These are phyloP conservation scores for Coelastrella sp. DNA, from an alignment of 139 green algal species.

Conservation along the genomic window DNA sequence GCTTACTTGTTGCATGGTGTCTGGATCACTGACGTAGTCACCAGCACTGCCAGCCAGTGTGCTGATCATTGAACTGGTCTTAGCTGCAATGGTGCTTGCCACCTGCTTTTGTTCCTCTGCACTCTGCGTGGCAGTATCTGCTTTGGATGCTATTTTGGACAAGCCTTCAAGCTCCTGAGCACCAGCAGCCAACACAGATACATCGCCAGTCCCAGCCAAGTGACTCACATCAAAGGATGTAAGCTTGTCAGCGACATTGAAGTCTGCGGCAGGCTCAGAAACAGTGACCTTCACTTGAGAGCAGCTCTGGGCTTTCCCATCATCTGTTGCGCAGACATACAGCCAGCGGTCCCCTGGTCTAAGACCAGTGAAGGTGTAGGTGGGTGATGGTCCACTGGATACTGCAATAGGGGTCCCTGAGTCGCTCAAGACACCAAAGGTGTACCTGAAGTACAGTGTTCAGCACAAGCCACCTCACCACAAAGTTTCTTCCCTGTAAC, in stretches of 20 bases:
- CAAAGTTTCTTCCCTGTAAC: too few relatives aligned
- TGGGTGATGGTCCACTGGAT: neutral
- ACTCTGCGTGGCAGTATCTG: too few relatives aligned
- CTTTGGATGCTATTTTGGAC: neutral
- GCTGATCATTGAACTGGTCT: conserved; percentile 6
- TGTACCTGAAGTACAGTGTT: too few relatives aligned
- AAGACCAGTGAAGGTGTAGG: conserved; percentile 2
- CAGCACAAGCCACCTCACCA: too few relatives aligned
- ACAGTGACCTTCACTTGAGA: neutral
- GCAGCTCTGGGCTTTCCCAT: neutral
- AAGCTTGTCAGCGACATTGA: conserved; percentile 6
- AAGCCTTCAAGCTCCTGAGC: conserved; percentile 36
- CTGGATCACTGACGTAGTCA: conserved; percentile 7
- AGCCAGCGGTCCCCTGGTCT: neutral
- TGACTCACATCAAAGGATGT: conserved; percentile 14
- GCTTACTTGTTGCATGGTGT: conserved; percentile 21
- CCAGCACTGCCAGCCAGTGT: neutral
- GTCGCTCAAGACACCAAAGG: neutral
- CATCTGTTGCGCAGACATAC: conserved; percentile 24
- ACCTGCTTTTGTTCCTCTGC: too few relatives aligned
- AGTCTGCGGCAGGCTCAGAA: neutral
- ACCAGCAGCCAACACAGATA: conserved; percentile 1
- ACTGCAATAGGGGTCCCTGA: neutral
- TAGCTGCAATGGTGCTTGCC: neutral
- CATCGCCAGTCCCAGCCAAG: neutral